Evolutionary conservation across 176 grass and related monocot genomes (phyloP), one percentile per base, ranked within the genome.

Genomic region (Saccharum spontaneum): DNA sequence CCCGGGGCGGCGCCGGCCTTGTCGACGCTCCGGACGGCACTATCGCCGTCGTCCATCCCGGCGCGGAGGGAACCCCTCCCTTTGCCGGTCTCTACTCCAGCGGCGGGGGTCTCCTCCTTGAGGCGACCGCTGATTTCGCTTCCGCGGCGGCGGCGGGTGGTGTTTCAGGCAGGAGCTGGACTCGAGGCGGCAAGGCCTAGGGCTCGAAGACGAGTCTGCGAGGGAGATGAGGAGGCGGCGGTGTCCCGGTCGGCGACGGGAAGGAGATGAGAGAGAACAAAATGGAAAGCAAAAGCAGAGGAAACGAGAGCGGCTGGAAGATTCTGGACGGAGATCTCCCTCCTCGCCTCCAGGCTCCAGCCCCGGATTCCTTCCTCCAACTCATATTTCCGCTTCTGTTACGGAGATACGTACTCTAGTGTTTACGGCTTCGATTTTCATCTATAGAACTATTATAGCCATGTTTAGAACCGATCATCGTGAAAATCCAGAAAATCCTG

Each of bases 21-120:
- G 14, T 88, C 92, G 10, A 45, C 74, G 73, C 90, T 97, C 75
- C 81, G 88, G 36, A 30, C 88, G 67, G 64, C 89, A 67, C 87
- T 90, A 20, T 92, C 87, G 10, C 78, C 84, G 66, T 92, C 91
- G 71, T 94, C 89, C 94, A 97, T 97, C 87, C 80, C 70, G 37
- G 37, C 39, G 80, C 84, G 82, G 71, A 59, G 41, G 16, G 28
- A 74, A 55, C 48, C 33, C 76, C 61, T 62, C 31, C 38, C 15
- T 26, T 43, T 34, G 40, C 71, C 10, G 33, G 8, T 6, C 14
- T 79, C 64, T 28, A 15, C 54, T 61, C 24, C 48, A 54, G 66
- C 66, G 22, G 79, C 18, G 23, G 65, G 28, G 28, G 18, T 20
- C 20, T 55, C 22, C 67, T 82, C 33, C 48, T 57, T 37, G 67